Evolutionary conservation across 2,329 filamentous ascomycete species (phyloP).

Genomic region (Hirsutella thompsonii): DNA sequence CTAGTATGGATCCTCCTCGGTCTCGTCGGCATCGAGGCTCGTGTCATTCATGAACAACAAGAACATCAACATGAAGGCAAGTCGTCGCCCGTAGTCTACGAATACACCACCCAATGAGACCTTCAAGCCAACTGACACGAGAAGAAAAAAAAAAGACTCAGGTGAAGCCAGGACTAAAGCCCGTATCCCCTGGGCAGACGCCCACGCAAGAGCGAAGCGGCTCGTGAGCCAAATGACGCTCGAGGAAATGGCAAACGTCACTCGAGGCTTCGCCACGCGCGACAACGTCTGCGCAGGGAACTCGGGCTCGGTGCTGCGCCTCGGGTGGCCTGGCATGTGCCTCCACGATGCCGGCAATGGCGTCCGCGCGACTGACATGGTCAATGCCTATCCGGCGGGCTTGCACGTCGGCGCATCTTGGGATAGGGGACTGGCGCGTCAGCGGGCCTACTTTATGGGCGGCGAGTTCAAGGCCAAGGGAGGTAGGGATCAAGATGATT

Average conservation of each 20-base stretch:
- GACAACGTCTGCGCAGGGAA: slow-evolving; percentile 35
- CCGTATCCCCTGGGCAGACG: slow-evolving; percentile 35
- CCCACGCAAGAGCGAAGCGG: slow-evolving; percentile 42
- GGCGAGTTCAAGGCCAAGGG: slow-evolving; percentile 43
- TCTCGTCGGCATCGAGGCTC: too few species aligned
- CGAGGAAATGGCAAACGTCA: slow-evolving; percentile 47
- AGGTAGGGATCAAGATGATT: too few species aligned
- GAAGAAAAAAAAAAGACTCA: neutral
- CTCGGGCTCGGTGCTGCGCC: slow-evolving; percentile 29
- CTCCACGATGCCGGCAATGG: slow-evolving; percentile 37
- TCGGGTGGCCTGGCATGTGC: slow-evolving; percentile 33
- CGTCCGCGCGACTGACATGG: slow-evolving; percentile 32
- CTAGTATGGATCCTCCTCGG: too few species aligned
- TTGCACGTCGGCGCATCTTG: slow-evolving; percentile 37
- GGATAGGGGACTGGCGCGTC: slow-evolving; percentile 39
- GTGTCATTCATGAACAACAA: too few species aligned
- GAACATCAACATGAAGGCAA: too few species aligned
- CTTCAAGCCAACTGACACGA: too few species aligned
- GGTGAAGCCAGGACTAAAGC: neutral
- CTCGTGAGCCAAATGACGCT: slow-evolving; percentile 51
- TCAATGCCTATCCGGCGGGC: slow-evolving; percentile 33
- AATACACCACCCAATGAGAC: too few species aligned
- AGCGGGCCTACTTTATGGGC: slow-evolving; percentile 38
- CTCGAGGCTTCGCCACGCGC: slow-evolving; percentile 35
- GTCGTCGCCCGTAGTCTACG: too few species aligned